Percentiles rank a stretch among this genome's conserved stretches.
phyloP scores from a whole-genome alignment of 306 rosid species.

The Pueraria montana region DNA sequence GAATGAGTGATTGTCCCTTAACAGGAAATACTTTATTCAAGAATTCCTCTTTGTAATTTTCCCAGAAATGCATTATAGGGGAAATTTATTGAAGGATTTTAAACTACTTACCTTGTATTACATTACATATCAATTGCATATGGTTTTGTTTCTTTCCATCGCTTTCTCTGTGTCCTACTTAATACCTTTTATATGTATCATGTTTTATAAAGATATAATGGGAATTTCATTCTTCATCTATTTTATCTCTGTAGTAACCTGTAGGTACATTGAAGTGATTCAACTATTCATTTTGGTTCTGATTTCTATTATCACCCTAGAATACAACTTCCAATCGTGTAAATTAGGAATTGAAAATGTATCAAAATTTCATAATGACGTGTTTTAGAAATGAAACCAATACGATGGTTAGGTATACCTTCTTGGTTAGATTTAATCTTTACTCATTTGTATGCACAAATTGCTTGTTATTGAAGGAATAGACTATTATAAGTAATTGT shows the following conservation, averaged over 20 bases:
- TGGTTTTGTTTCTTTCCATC: conserved; percentile 1
- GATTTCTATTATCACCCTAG: conserved; percentile 10
- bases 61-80: conserved; percentile 15
- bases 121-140: conserved; percentile 13
- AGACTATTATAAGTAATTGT: conserved; percentile 10
- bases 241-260: neutral
- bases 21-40: conserved; percentile 1
- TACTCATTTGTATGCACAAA: conserved; percentile 7
- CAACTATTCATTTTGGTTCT: neutral
- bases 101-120: neutral
- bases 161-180: neutral
- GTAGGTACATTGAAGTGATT: neutral
- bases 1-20: conserved; percentile 9
- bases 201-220: conserved; percentile 18
- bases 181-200: conserved; percentile 19
- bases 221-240: neutral
- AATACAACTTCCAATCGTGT: neutral
- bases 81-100: conserved; percentile 33
- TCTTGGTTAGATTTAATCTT: conserved; percentile 15
- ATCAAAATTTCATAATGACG: neutral
- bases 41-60: neutral
- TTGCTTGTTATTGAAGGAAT: neutral
- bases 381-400: conserved; percentile 28
- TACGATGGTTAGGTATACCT: conserved; percentile 4
- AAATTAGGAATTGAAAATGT: neutral